Conservation (phyloP, 805 yeast genomes). For the Lipomyces orientalis region DNA sequence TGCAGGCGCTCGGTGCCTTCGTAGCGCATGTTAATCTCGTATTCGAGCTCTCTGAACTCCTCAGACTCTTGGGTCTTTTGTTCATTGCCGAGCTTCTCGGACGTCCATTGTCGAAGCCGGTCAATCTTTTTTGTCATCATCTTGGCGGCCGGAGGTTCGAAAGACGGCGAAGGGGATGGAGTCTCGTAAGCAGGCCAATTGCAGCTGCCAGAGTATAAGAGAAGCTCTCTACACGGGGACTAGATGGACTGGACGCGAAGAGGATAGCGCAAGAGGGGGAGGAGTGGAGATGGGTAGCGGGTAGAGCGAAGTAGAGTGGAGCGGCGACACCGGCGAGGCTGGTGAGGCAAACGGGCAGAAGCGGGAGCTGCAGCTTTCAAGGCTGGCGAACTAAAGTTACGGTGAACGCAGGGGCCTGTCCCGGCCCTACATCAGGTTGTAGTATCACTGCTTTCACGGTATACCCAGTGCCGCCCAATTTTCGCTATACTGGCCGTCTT, state of each 20-base stretch:
- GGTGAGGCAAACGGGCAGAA: conserved; percentile 3
- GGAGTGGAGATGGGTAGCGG: conserved; percentile 2
- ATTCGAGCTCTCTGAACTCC: conserved; percentile 38
- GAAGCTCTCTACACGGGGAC: neutral
- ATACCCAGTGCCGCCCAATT: neutral
- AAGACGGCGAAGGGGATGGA: neutral
- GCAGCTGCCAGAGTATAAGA: neutral
- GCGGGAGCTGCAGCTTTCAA: conserved; percentile 16
- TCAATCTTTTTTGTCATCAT: conserved; percentile 36
- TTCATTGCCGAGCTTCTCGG: conserved; percentile 39
- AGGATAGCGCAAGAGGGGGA: neutral
- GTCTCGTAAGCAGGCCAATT: neutral
- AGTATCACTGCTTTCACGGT: neutral
- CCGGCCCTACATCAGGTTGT: neutral
- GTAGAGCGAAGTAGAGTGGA: neutral
- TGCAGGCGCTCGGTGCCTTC: conserved; percentile 38
- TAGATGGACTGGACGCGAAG: neutral
- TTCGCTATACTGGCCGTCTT: neutral
- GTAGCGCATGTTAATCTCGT: conserved; percentile 37
- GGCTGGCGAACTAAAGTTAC: neutral
- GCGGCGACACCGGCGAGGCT: neutral
- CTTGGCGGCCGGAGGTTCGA: conserved; percentile 9
- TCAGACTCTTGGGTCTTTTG: conserved; percentile 39
- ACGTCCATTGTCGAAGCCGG: conserved; percentile 39
- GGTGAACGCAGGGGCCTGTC: conserved; percentile 3